Evolutionary conservation across 2,329 filamentous ascomycete species (phyloP).

Genomic region (Amauroascus niger): DNA sequence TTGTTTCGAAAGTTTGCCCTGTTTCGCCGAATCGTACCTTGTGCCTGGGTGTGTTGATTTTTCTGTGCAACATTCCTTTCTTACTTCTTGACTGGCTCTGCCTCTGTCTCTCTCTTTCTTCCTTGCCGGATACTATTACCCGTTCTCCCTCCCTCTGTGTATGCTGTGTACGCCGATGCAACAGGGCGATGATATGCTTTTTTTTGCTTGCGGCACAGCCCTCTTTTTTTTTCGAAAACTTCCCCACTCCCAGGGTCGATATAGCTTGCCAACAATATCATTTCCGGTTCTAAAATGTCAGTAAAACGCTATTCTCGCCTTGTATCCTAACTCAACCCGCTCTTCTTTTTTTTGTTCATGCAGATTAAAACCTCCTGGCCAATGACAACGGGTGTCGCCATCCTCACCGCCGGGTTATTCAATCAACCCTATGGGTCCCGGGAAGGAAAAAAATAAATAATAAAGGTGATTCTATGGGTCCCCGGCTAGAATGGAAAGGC

Average conservation of each 20-base stretch:
- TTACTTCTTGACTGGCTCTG: neutral
- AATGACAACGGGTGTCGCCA: neutral
- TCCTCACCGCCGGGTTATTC: slow-evolving; percentile 7
- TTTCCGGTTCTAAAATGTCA: no score
- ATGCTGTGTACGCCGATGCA: neutral
- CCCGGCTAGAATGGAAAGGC: neutral
- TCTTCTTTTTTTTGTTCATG: no score
- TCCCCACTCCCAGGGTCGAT: no score
- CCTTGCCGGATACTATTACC: neutral
- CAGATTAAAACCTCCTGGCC: no score
- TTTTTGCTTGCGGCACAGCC: neutral
- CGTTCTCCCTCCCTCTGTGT: no score
- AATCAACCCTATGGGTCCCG: neutral
- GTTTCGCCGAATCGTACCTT: neutral
- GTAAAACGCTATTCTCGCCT: neutral
- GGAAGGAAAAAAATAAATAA: neutral
- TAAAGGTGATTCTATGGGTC: no score
- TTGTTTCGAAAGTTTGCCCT: neutral
- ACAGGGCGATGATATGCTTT: neutral
- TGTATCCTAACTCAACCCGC: no score
- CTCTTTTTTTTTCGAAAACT: neutral
- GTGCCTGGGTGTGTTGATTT: neutral
- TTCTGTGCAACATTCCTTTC: neutral
- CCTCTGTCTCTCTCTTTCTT: neutral
- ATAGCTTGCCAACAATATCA: no score